phyloP scores from a whole-genome alignment of 169 alveolate species.

The Plasmodium ovale region DNA sequence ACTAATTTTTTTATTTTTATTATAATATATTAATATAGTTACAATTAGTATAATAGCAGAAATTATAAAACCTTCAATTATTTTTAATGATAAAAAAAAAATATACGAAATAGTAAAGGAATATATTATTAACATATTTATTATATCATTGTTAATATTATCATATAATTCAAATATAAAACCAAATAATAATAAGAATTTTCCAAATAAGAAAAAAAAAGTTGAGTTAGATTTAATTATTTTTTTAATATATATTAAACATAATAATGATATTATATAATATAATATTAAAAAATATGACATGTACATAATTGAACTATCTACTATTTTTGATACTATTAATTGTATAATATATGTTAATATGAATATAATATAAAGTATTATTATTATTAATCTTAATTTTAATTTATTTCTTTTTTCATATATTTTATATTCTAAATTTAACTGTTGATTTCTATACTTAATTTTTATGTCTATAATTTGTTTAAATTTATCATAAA shows the following conservation, averaged over 20 bases:
- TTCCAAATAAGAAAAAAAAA: slow-evolving; percentile 27
- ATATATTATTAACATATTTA: slow-evolving; percentile 37
- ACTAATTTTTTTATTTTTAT: slow-evolving; percentile 62
- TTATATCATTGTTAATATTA: slow-evolving; percentile 27
- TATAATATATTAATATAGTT: slow-evolving; percentile 22
- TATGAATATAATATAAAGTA: slow-evolving; percentile 27
- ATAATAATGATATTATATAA: slow-evolving; percentile 2
- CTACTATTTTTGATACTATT: background rate
- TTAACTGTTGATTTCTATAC: slow-evolving; percentile 73
- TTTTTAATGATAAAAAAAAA: slow-evolving; percentile 68
- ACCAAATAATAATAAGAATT: slow-evolving; percentile 34
- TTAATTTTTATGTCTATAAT: slow-evolving; percentile 37
- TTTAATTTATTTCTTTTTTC: slow-evolving; percentile 64
- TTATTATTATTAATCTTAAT: slow-evolving; percentile 35
- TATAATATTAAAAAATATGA: slow-evolving; percentile 1
- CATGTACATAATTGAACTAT: background rate
- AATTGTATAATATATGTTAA: slow-evolving; percentile 16
- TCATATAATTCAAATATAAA: slow-evolving; percentile 49
- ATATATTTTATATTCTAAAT: slow-evolving; percentile 74
- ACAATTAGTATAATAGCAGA: background rate
- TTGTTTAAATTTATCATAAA: slow-evolving; percentile 26
- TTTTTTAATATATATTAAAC: slow-evolving; percentile 8
- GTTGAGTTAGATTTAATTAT: slow-evolving; percentile 30
- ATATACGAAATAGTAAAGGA: slow-evolving; percentile 53
- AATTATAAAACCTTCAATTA: slow-evolving; percentile 45